phyloP scores from a whole-genome alignment of 768 basidiomycete species.

The Postia placenta region DNA sequence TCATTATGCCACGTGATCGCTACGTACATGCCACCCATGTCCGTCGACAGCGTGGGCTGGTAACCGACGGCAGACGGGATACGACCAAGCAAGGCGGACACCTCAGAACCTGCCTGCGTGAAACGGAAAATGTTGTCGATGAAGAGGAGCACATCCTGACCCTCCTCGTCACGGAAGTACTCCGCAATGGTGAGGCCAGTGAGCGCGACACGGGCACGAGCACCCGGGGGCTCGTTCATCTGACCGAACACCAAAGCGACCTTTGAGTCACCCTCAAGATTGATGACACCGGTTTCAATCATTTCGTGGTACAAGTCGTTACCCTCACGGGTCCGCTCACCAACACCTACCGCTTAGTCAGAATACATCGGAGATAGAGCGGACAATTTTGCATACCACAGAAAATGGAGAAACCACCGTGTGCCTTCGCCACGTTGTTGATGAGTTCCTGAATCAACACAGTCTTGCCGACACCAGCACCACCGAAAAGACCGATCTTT shows the following conservation, averaged over 20 bases:
- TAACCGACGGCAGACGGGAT: constrained; percentile 99
- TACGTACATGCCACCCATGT: constrained; percentile 98
- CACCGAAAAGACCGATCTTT: constrained; percentile 99
- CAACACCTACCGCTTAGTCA: constrained; percentile 60
- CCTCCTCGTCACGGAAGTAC: constrained; percentile 99
- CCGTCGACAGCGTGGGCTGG: constrained; percentile 98
- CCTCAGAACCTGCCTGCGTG: constrained; percentile 99
- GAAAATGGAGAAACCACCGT: constrained; percentile 99
- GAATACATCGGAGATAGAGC: not conserved
- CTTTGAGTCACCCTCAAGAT: constrained; percentile 99
- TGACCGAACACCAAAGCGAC: constrained; percentile 99
- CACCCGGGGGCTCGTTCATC: constrained; percentile 99
- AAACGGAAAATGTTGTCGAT: constrained; percentile 99
- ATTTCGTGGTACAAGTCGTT: constrained; percentile 99
- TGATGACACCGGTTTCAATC: constrained; percentile 99
- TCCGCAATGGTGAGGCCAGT: constrained; percentile 99
- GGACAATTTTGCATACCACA: constrained; percentile 52
- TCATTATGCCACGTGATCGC: constrained; percentile 2
- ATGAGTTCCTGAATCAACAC: constrained; percentile 99
- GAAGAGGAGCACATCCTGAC: constrained; percentile 99
- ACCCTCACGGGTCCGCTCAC: constrained; percentile 99
- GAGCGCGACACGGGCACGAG: constrained; percentile 99
- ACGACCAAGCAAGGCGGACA: constrained; percentile 99
- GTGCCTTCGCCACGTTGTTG: constrained; percentile 99
- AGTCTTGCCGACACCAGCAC: constrained; percentile 99